Conservation (phyloP, 2,329 filamentous ascomycete species). For the Aspergillus sp. region DNA sequence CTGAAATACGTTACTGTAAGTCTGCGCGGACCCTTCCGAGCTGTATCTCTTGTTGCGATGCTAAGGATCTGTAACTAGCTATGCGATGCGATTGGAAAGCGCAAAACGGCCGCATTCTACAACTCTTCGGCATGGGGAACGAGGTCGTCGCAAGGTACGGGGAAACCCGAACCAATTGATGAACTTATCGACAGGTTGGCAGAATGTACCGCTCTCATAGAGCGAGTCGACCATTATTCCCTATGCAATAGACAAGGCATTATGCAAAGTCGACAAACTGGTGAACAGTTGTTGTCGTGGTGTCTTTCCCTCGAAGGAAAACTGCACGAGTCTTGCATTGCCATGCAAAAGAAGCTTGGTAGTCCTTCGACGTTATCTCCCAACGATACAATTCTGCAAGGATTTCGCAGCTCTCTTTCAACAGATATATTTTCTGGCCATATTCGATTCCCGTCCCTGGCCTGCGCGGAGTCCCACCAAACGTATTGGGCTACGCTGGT, state of each 20-base stretch:
- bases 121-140: constrained; percentile 8
- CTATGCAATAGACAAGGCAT: neutral
- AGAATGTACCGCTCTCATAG: constrained; percentile 17
- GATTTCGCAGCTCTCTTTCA: constrained; percentile 12
- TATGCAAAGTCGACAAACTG: constrained; percentile 1
- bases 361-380: constrained; percentile 5
- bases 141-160: neutral
- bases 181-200: constrained; percentile 17
- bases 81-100: constrained; percentile 19
- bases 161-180: constrained; percentile 17
- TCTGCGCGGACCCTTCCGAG: neutral
- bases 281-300: constrained; percentile 8
- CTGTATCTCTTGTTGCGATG: neutral
- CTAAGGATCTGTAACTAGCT: constrained; percentile 11
- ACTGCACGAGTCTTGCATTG: constrained; percentile 11
- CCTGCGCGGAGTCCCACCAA: constrained; percentile 19
- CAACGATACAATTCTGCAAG: constrained; percentile 5
- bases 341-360: constrained; percentile 18
- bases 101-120: constrained; percentile 16
- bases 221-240: constrained; percentile 15
- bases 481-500: constrained; percentile 17
- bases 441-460: constrained; percentile 15
- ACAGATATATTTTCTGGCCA: constrained; percentile 11
- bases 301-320: constrained; percentile 15
- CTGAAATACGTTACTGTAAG: constrained; percentile 22